A percentile compares a stretch with the other conserved stretches of the same genome.
These are phyloP conservation scores for Hypoxylon sp. DNA, from an alignment of 2,329 filamentous ascomycete genomes.

Conservation along the genomic window DNA sequence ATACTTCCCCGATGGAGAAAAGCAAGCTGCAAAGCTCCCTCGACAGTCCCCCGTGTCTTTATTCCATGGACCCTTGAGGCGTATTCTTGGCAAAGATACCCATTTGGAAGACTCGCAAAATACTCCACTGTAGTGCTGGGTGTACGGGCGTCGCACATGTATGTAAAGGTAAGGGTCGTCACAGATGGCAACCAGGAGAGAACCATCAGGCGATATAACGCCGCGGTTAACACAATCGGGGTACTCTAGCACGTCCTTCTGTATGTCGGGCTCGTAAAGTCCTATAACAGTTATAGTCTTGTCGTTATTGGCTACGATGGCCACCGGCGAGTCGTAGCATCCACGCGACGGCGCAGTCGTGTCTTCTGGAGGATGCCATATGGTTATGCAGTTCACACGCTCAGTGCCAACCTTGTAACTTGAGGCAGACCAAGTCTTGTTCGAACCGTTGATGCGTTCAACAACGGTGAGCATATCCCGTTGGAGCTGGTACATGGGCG, in stretches of 20 bases:
- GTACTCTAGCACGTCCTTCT: conserved; percentile 78
- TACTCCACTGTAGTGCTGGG: conserved; percentile 51
- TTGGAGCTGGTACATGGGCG: conserved; percentile 51
- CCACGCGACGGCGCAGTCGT: conserved; percentile 47
- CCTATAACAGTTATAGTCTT: conserved; percentile 88
- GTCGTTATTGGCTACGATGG: conserved; percentile 90
- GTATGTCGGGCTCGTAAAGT: conserved; percentile 69
- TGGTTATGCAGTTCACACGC: conserved; percentile 75
- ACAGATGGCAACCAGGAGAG: conserved; percentile 83
- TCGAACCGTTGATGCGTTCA: conserved; percentile 54
- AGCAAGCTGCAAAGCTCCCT: conserved; percentile 83
- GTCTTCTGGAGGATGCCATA: conserved; percentile 68
- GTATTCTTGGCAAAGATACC: conserved; percentile 64
- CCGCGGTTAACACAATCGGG: conserved; percentile 93
- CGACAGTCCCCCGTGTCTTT: conserved; percentile 68
- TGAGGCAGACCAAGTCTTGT: conserved; percentile 63
- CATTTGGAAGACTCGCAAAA: conserved; percentile 60
- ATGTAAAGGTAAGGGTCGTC: conserved; percentile 91
- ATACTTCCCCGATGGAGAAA: conserved; percentile 77
- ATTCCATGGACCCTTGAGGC: conserved; percentile 69
- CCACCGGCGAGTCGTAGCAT: conserved; percentile 69
- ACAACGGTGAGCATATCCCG: conserved; percentile 53
- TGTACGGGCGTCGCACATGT: conserved; percentile 68
- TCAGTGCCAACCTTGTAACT: conserved; percentile 69
- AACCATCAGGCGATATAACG: conserved; percentile 90